Evolutionary conservation across 345 rosid species (phyloP).

Genomic region (Psidium guajava): DNA sequence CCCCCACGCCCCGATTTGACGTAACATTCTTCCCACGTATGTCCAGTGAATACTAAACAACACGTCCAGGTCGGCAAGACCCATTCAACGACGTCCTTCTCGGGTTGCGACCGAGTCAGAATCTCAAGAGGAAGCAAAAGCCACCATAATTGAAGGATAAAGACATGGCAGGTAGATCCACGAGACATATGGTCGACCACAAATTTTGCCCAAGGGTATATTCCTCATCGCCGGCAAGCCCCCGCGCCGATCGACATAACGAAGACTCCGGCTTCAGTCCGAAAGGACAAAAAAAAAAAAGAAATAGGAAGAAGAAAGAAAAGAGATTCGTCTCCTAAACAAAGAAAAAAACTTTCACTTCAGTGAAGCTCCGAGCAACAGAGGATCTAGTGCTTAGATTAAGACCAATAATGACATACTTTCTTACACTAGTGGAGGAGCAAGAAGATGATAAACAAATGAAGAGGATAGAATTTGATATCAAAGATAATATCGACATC

Average conservation of each 20-base stretch:
- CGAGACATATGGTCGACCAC: not conserved
- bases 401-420: not conserved
- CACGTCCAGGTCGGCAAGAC: not conserved
- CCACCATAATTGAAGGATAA: not conserved
- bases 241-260: not conserved
- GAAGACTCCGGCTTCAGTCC: not conserved
- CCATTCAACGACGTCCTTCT: not conserved
- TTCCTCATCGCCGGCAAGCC: not conserved
- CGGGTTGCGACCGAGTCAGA: not conserved
- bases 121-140: not conserved
- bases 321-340: not conserved
- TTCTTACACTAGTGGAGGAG: not conserved
- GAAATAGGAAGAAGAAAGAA: not conserved
- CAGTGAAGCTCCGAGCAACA: not conserved
- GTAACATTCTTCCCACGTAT: not conserved
- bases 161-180: not conserved
- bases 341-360: not conserved
- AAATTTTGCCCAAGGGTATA: not conserved
- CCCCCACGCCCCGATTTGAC: not conserved
- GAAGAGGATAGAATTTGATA: not conserved
- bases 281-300: not conserved
- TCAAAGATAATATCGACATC: not conserved
- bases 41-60: not conserved
- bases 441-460: not conserved
- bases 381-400: not conserved